Evolutionary conservation across 305 asterid species (phyloP).

Genomic region (Solanum hybrid): DNA sequence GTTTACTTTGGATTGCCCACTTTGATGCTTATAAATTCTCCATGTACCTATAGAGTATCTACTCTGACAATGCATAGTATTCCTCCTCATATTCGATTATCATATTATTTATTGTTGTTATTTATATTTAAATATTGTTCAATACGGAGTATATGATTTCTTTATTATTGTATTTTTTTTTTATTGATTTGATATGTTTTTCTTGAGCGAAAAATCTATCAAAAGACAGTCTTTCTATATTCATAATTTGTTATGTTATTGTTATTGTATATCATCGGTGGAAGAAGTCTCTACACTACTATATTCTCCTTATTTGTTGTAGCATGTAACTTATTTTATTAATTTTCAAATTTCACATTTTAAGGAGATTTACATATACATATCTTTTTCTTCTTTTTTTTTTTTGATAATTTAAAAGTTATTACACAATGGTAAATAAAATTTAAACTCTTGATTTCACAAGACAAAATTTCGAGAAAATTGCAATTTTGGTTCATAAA

Average conservation of each 20-base stretch:
- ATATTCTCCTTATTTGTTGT: neutral
- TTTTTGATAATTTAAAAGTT: neutral
- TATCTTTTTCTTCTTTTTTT: neutral
- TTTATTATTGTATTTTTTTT: fast-evolving
- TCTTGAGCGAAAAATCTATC: neutral
- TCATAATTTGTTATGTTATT: neutral
- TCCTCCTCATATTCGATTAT: neutral
- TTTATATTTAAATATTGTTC: too few relatives aligned
- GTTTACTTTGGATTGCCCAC: neutral
- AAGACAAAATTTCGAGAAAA: neutral
- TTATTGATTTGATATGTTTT: neutral
- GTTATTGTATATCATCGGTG: neutral
- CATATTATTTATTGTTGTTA: too few relatives aligned
- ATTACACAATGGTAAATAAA: neutral
- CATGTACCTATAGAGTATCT: too few relatives aligned
- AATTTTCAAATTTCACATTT: neutral
- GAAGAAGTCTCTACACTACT: neutral
- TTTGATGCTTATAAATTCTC: neutral
- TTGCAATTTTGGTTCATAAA: neutral
- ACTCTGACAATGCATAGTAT: neutral
- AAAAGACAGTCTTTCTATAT: neutral
- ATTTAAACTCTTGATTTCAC: neutral
- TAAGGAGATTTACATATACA: neutral
- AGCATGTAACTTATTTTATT: neutral
- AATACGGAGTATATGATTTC: neutral